Conservation (phyloP, 305 asterid species). For the Coffea humblotiana region DNA sequence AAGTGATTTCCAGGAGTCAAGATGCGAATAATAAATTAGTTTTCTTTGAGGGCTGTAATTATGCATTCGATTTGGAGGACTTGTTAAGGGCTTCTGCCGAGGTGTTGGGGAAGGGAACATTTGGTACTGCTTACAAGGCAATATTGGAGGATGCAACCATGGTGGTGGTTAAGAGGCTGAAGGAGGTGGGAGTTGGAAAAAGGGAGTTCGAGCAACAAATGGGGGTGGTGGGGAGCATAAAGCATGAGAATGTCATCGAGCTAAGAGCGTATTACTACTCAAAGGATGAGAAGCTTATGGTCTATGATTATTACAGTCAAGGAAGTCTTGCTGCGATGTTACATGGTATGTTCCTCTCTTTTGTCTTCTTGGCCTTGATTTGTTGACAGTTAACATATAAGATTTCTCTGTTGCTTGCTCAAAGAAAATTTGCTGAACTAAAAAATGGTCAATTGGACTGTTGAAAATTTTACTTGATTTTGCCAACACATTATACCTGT, state of each 20-base stretch:
- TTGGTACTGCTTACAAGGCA: constrained; percentile 83
- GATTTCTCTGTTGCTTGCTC: constrained; percentile 1
- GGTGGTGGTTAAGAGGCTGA: constrained; percentile 91
- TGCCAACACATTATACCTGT: background rate
- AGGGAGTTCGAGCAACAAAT: constrained; percentile 87
- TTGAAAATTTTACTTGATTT: background rate
- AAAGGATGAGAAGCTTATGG: constrained; percentile 90
- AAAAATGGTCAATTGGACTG: background rate
- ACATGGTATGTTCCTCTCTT: constrained; percentile 52
- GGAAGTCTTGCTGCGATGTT: constrained; percentile 81
- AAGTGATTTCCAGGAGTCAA: constrained; percentile 63
- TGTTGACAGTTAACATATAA: background rate
- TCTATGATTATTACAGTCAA: constrained; percentile 64
- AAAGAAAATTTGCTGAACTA: background rate
- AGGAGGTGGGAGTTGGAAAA: constrained; percentile 79
- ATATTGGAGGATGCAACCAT: constrained; percentile 72
- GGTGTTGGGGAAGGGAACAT: constrained; percentile 87
- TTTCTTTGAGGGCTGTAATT: constrained; percentile 88
- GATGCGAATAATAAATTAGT: constrained; percentile 71
- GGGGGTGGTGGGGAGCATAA: constrained; percentile 69
- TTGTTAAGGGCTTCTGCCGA: constrained; percentile 94
- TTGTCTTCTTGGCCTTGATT: constrained; percentile 6
- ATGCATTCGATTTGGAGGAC: constrained; percentile 88
- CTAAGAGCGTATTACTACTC: constrained; percentile 94
- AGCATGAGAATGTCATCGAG: constrained; percentile 83